Evolutionary conservation across 1,284 basidiomycete species (phyloP).

Genomic region (Puccinia horiana): DNA sequence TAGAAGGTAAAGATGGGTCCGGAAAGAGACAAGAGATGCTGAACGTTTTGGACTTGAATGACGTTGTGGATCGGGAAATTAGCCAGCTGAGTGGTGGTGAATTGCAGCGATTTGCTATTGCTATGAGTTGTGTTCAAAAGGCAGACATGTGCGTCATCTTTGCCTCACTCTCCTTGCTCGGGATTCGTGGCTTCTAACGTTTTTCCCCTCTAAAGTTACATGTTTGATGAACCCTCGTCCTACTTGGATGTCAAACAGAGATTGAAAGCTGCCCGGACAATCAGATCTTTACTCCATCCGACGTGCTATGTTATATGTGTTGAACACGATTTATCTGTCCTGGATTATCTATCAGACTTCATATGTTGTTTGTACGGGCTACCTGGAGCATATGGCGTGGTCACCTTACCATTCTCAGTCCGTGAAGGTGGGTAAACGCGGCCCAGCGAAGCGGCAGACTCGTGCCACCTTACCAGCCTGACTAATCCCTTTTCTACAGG

Average conservation of each 20-base stretch:
- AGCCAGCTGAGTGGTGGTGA: slow-evolving; percentile 88
- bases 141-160: slow-evolving; percentile 75
- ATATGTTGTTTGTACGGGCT: slow-evolving; percentile 95
- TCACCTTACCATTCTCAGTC: slow-evolving; percentile 94
- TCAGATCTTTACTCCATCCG: slow-evolving; percentile 76
- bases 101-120: slow-evolving; percentile 91
- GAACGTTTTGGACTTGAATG: slow-evolving; percentile 78
- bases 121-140: slow-evolving; percentile 84
- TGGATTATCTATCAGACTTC: slow-evolving; percentile 95
- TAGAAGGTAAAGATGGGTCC: slow-evolving; percentile 74
- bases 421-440: slow-evolving; percentile 72
- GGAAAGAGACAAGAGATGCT: slow-evolving; percentile 80
- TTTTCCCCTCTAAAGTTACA: slow-evolving; percentile 66
- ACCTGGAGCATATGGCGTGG: slow-evolving; percentile 94
- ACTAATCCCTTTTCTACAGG: slow-evolving; percentile 62
- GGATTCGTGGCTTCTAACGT: background rate
- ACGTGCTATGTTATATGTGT: slow-evolving; percentile 90
- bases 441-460: too few relatives aligned
- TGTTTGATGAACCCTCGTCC: slow-evolving; percentile 96
- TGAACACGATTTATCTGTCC: slow-evolving; percentile 93
- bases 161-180: background rate
- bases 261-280: slow-evolving; percentile 90
- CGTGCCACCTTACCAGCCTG: background rate
- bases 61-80: slow-evolving; percentile 80
- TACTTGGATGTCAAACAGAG: slow-evolving; percentile 94